Conservation (phyloP, 2,329 filamentous ascomycete species). For the Fusarium sp. region DNA sequence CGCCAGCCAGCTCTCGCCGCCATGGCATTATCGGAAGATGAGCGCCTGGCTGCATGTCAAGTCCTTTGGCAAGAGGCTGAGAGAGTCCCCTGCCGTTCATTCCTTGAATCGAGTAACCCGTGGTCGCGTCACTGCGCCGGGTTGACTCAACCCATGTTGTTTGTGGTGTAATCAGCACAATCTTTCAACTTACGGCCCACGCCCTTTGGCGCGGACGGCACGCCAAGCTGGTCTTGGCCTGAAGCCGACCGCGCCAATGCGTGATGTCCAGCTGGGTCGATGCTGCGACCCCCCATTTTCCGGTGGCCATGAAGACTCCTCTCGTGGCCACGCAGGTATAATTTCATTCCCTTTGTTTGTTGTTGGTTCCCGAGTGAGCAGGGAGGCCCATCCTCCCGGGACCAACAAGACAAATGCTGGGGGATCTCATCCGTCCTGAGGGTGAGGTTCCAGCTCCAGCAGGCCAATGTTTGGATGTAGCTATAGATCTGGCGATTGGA, state of each 20-base stretch:
- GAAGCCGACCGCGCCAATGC: constrained; percentile 35
- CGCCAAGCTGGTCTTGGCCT: constrained; percentile 59
- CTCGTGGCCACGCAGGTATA: constrained; percentile 43
- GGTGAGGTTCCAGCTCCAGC: constrained; percentile 40
- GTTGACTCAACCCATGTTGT: constrained; percentile 44
- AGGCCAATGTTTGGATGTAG: constrained; percentile 45
- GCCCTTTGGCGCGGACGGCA: constrained; percentile 45
- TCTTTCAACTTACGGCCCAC: constrained; percentile 41
- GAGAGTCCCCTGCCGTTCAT: constrained; percentile 49
- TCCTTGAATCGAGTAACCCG: constrained; percentile 44
- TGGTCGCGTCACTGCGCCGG: constrained; percentile 43
- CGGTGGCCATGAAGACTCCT: constrained; percentile 46
- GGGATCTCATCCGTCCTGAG: constrained; percentile 33
- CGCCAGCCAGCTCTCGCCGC: constrained; percentile 67
- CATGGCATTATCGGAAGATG: constrained; percentile 68
- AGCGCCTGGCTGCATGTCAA: constrained; percentile 35
- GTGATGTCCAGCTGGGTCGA: constrained; percentile 60
- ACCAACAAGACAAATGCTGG: constrained; percentile 35
- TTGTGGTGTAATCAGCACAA: constrained; percentile 45
- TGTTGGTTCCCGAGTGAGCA: constrained; percentile 46
- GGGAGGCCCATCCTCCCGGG: constrained; percentile 27
- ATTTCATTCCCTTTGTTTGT: constrained; percentile 38
- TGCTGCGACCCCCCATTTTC: constrained; percentile 57
- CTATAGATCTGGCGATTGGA: constrained; percentile 41
- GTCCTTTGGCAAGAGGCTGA: constrained; percentile 35